Conservation (phyloP, 2,329 filamentous ascomycete species). For the Fusarium algeriense region DNA sequence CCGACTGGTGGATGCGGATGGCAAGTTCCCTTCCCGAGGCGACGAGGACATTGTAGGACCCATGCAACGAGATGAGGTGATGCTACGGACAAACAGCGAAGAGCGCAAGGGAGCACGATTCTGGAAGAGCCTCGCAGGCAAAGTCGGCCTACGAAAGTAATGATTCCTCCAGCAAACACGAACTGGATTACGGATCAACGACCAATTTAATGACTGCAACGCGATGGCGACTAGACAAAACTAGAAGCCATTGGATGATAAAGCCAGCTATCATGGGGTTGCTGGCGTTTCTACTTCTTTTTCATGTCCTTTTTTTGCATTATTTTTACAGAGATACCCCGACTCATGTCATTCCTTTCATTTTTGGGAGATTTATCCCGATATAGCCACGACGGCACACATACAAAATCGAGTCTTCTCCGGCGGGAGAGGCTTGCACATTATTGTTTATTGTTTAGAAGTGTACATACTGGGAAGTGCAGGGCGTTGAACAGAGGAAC, state of each 20-base stretch:
- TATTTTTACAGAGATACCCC: slow-evolving; percentile 45
- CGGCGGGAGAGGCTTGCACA: slow-evolving; percentile 25
- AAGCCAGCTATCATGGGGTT: slow-evolving; percentile 38
- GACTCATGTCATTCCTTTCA: slow-evolving; percentile 47
- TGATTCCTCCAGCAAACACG: slow-evolving; percentile 14
- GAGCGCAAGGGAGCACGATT: slow-evolving; percentile 61
- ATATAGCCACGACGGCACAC: slow-evolving; percentile 45
- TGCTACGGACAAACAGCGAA: slow-evolving; percentile 61
- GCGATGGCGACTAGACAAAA: slow-evolving; percentile 41
- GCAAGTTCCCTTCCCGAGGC: slow-evolving; percentile 89
- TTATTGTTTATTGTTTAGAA: slow-evolving; percentile 45
- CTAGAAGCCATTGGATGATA: slow-evolving; percentile 35
- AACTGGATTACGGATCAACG: slow-evolving; percentile 20
- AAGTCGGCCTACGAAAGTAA: slow-evolving; percentile 55
- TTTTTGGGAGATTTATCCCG: slow-evolving; percentile 26
- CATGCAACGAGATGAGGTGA: slow-evolving; percentile 76
- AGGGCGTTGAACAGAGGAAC: slow-evolving; percentile 41
- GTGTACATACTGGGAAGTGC: slow-evolving; percentile 41
- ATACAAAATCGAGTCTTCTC: slow-evolving; percentile 21
- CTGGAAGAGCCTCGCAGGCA: slow-evolving; percentile 62
- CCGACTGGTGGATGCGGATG: slow-evolving; percentile 75
- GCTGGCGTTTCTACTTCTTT: slow-evolving; percentile 37
- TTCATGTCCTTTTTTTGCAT: slow-evolving; percentile 29
- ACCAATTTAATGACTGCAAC: slow-evolving; percentile 43
- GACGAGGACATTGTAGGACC: slow-evolving; percentile 95